Evolutionary conservation across 2,329 filamentous ascomycete genomes (phyloP), one percentile per base, ranked within the genome.

Genomic region (Cercospora citrullina): DNA sequence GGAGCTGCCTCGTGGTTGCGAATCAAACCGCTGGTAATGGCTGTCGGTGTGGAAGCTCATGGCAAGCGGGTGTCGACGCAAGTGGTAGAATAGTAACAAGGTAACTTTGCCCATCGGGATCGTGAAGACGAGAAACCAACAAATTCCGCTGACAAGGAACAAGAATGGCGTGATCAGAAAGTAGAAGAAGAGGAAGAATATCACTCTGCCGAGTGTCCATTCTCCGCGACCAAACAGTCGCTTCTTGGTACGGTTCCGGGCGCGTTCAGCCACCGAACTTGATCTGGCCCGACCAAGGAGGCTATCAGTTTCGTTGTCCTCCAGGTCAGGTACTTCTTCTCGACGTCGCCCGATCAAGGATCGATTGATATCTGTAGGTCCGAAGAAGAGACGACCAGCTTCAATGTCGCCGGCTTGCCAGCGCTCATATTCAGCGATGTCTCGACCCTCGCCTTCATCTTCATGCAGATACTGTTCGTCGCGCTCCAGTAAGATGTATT

Each of bases 41-140:
- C 88, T 89, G 77, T 97, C 94, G 9, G 92, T 92, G 80, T 98
- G 92, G 79, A 99, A 99, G 0, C 93, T 94, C 67, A 99, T 82
- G 1, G 96, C 94, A 48, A 99, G 84, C 18, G 95, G 95, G 80
- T 98, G 95, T 58, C 95, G 90, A 64, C 94, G 89, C 26, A 99
- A 86, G 79, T 99, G 96, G 79, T 94, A 90, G 77, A 97, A 92
- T 14, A 99, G 84, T 66, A 98, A 87, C 70, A 94, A 86, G 2
- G 93, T 96, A 48, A 97, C 92, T 78, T 96, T 96, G 75, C 94
- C 96, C 95, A 99, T 99, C 8, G 95, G 96, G 64, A 99, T 99
- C 84, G 90, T 94, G 82, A 99, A 99, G 67, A 99, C 95, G 72
- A 98, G 81, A 76, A 99, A 90, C 94, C 94, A 99, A 82, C 95